Evolutionary conservation across 163 green algal genomes (phyloP).

Genomic region (Chlorella variabilis): DNA sequence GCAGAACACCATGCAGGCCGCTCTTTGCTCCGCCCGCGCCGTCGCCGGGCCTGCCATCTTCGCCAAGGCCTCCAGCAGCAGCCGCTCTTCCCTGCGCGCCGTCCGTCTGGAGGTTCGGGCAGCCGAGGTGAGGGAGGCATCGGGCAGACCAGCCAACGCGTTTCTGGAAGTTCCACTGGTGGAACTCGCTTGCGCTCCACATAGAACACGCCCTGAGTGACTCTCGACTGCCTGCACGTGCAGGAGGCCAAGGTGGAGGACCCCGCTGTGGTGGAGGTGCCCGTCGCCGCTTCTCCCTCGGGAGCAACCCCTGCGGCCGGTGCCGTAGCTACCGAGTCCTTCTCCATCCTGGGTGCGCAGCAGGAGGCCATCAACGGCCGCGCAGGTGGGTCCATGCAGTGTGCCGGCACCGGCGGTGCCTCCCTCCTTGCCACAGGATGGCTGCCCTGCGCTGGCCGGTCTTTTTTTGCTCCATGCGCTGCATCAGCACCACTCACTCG

Average conservation of each 20-base stretch:
- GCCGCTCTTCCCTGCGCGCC: not conserved
- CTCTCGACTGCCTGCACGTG: not conserved
- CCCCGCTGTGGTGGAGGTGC: not conserved
- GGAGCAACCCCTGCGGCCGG: not conserved
- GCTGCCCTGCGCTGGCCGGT: too few relatives aligned
- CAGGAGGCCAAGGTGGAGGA: not conserved
- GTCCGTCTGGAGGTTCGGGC: not conserved
- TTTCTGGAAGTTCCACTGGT: not conserved
- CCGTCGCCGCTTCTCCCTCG: not conserved
- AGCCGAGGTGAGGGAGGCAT: not conserved
- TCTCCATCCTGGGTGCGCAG: slow-evolving; percentile 10
- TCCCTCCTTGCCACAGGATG: too few relatives aligned
- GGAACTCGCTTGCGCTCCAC: not conserved
- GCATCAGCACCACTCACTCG: too few relatives aligned
- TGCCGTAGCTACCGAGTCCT: not conserved
- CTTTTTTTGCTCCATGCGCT: too few relatives aligned
- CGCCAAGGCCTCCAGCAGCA: not conserved
- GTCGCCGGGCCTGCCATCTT: not conserved
- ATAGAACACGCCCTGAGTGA: not conserved
- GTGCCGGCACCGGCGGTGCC: too few relatives aligned
- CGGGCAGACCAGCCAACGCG: not conserved
- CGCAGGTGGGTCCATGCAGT: too few relatives aligned
- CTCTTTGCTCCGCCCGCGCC: not conserved
- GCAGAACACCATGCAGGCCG: not conserved
- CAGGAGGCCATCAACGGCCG: slow-evolving; percentile 29